Percentiles rank a stretch among this genome's conserved stretches.
Evolutionary conservation across 345 rosid genomes (phyloP).

Genomic region (Erucastrum elatum): DNA sequence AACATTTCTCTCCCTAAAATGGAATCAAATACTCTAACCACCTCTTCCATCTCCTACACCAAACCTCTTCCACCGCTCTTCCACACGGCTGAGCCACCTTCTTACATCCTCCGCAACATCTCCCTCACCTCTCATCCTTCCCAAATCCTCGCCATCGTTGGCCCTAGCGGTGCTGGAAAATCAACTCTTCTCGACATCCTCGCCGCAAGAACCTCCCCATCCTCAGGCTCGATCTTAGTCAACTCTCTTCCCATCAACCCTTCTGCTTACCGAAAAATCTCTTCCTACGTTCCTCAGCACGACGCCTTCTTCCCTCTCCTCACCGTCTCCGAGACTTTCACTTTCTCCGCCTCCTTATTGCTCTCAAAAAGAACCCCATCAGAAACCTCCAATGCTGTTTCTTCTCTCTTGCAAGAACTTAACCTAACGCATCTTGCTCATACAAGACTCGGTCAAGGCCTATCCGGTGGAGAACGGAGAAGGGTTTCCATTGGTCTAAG

Average conservation of each 20-base stretch:
- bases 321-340: slow-evolving; percentile 78
- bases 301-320: slow-evolving; percentile 71
- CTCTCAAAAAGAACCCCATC: slow-evolving; percentile 37
- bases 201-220: slow-evolving; percentile 76
- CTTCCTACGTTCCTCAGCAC: slow-evolving; percentile 92
- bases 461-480: slow-evolving; percentile 83
- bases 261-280: slow-evolving; percentile 78
- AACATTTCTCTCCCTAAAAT: slow-evolving; percentile 19
- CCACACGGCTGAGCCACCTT: slow-evolving; percentile 42
- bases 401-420: slow-evolving; percentile 62
- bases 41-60: slow-evolving; percentile 73
- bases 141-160: slow-evolving; percentile 90
- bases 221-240: slow-evolving; percentile 64
- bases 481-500: slow-evolving; percentile 85
- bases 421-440: slow-evolving; percentile 59
- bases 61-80: slow-evolving; percentile 45
- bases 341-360: slow-evolving; percentile 68
- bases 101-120: slow-evolving; percentile 64
- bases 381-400: slow-evolving; percentile 38
- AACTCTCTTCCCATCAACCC: slow-evolving; percentile 70
- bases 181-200: slow-evolving; percentile 93
- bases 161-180: slow-evolving; percentile 96
- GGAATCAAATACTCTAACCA: slow-evolving; percentile 55
- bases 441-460: slow-evolving; percentile 53
- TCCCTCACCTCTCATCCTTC: slow-evolving; percentile 72